Base-by-base conservation (phyloP, 2,329 filamentous ascomycete genomes). In the Cladosporium cucumerinum region DNA sequence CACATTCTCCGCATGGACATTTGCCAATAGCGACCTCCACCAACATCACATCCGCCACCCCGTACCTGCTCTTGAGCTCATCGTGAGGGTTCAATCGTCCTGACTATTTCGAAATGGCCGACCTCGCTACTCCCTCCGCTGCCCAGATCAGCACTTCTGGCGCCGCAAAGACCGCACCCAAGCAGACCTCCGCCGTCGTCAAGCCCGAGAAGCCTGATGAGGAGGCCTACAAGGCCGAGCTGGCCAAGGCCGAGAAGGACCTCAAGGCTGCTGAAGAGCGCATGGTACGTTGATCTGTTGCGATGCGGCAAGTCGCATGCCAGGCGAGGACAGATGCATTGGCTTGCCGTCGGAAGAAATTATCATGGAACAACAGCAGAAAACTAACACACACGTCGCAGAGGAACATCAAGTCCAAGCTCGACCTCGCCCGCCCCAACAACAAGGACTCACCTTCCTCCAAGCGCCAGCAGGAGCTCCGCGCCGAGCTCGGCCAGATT, bases 201-300 rank as follows among this genome's bases (percentile, higher is more conserved):
- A 92, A 88, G 81, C 93, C 93, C 62, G 86, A 91, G 80, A 92
- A 90, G 84, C 95, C 95, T 55, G 91, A 97, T 78, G 91, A 95
- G 82, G 89, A 89, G 70, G 82, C 84, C 71, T 99, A 89, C 84
- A 93, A 96, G 82, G 85, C 88, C 76, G 85, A 86, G 69, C 84
- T 97, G 67, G 88, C 87, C 59, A 87, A 90, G 80, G 90, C 90
- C 28, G 92, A 98, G 80, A 96, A 97, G 83, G 92, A 91, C 70
- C 89, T 96, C 80, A 84, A 89, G 75, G 87, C 87, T 61, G 85
- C 89, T 57, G 90, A 95, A 82, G 88, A 91, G 72, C 86, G 85
- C 30, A 69, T 75, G 72, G 74, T 76, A 70, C 32, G 71, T 72
- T 57, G 46, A 18, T 46, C 16, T 12, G n/a, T 49, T n/a, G 14